Evolutionary conservation across 139 green algal species (phyloP), one percentile per base, ranked within the genome.

Genomic region (Chlamydomonas applanata): DNA sequence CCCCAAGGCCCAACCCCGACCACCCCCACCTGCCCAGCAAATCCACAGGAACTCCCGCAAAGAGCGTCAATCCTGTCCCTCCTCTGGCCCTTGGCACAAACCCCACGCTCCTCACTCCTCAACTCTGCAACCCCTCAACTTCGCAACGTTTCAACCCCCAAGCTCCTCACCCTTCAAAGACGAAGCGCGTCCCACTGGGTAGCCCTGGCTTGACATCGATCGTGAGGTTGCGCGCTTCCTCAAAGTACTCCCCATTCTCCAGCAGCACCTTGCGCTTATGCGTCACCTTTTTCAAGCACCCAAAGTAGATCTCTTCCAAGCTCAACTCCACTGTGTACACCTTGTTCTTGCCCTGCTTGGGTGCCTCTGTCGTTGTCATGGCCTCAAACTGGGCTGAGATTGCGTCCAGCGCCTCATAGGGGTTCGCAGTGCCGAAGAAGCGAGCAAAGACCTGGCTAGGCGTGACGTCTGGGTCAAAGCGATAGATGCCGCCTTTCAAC

Each of bases 401-500:
- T 0, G 75, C 85, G 29, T 91, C 84, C 24, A 94, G 67, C 16
- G 90, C 90, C 73, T 89, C 87, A 79, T 89, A 94, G 9, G 90
- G 90, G 76, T 94, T 94, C n/a, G 74, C 65, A 36, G 90, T 94
- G n/a, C 90, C 90, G 75, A 94, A 94, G 77, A 93, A 94, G 20
- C 75, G 65, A 29, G 68, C 36, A 62, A 94, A 94, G 24, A 92
- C 81, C 25, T 78, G 33, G 0, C 71, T 29, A 7, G 88, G 86
- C 16, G 75, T 84, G 2, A 46, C 69, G 11, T 82, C 70, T 4
- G 76, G 46, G 44, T 89, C 82, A 72, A 90, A 90, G 11, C 25
- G 57, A 49, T 84, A 85, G 25, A 82, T 73, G 63, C 79, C 74
- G 54, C 82, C 82, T 30, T 75, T 80, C 20, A 70, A 40, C 3